A percentile compares a stretch with the other conserved stretches of the same genome.
Conservation (phyloP, 345 rosid species). For the Theobroma cacao region DNA sequence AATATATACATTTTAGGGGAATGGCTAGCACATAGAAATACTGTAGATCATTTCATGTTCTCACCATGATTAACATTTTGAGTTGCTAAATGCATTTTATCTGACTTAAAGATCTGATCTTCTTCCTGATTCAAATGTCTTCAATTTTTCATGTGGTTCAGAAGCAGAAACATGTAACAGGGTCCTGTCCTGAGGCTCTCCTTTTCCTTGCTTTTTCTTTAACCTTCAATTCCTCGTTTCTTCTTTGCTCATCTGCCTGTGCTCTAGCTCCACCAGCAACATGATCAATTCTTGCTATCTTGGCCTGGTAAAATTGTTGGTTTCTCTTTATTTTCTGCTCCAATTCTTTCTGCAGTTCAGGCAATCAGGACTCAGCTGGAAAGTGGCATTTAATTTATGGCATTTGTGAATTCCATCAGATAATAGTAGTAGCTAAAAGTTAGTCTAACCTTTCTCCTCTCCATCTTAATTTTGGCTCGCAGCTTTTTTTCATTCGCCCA, state of each 20-base stretch:
- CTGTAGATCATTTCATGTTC: neutral
- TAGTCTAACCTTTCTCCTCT: conserved; percentile 50
- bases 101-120: neutral
- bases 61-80: neutral
- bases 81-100: neutral
- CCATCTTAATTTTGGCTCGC: conserved; percentile 50
- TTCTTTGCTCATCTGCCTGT: conserved; percentile 61
- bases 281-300: conserved; percentile 52
- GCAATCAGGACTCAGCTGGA: neutral
- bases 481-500: conserved; percentile 76
- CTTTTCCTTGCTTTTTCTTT: conserved; percentile 49
- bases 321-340: conserved; percentile 49
- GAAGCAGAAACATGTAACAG: conserved; percentile 52
- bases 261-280: conserved; percentile 54
- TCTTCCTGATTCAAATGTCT: neutral
- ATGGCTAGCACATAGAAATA: neutral
- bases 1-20: neutral
- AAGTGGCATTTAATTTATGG: neutral
- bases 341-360: conserved; percentile 48
- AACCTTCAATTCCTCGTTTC: conserved; percentile 44
- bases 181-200: conserved; percentile 37
- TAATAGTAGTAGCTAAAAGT: neutral
- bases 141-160: conserved; percentile 15
- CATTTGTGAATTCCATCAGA: neutral
- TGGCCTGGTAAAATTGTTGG: conserved; percentile 48